Evolutionary conservation across 768 basidiomycete genomes (phyloP).

Genomic region (Daedaleopsis sinensis): DNA sequence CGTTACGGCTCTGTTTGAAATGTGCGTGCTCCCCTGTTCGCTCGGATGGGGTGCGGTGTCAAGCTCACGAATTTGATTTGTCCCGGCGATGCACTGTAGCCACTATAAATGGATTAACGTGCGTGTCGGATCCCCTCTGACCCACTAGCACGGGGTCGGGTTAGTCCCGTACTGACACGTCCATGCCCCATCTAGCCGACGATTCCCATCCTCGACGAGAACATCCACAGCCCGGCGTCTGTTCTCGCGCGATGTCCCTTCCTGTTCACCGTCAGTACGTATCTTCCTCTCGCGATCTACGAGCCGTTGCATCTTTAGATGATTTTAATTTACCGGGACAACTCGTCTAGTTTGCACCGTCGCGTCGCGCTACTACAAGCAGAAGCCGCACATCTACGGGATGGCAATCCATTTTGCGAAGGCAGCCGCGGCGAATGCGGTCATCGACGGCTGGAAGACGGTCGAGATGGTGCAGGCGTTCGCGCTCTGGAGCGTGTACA

Average conservation of each 20-base stretch:
- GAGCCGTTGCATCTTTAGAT: neutral
- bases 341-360: constrained; percentile 60
- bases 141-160: too few relatives aligned
- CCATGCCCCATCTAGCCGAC: constrained; percentile 45
- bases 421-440: constrained; percentile 58
- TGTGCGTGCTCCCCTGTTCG: constrained; percentile 27
- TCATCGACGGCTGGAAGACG: constrained; percentile 63
- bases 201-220: constrained; percentile 60
- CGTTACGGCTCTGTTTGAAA: constrained; percentile 31
- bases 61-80: constrained; percentile 43
- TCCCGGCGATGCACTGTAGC: neutral
- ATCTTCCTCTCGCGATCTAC: constrained; percentile 27
- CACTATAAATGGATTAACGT: constrained; percentile 50
- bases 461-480: constrained; percentile 85
- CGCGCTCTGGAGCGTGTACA: constrained; percentile 65
- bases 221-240: constrained; percentile 54
- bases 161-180: constrained; percentile 30
- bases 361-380: constrained; percentile 64
- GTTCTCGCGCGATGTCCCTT: constrained; percentile 60
- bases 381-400: constrained; percentile 55
- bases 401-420: constrained; percentile 65
- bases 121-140: constrained; percentile 22
- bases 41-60: neutral
- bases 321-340: neutral
- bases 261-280: constrained; percentile 59